phyloP scores from a whole-genome alignment of 75 land plant genomes.

The Pinus tabuliformis region DNA sequence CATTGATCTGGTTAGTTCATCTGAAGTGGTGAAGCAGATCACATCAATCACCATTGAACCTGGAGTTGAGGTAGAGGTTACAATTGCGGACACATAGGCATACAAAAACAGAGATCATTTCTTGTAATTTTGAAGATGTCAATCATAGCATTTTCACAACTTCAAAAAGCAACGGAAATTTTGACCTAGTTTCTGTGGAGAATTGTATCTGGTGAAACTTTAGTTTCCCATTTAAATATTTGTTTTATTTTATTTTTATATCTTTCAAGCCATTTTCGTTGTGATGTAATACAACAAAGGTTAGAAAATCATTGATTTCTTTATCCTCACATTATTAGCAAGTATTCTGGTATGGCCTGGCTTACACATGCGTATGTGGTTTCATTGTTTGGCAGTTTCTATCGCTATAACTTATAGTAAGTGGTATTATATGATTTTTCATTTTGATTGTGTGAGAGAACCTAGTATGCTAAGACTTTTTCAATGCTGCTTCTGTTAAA shows the following conservation, averaged over 20 bases:
- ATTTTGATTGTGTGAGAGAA: background rate
- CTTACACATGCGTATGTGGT: background rate
- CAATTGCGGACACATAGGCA: constrained; percentile 34
- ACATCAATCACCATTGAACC: constrained; percentile 69
- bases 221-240: background rate
- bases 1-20: constrained; percentile 59
- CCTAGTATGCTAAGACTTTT: background rate
- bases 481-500: background rate
- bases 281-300: background rate
- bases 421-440: background rate
- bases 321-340: background rate
- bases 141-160: background rate
- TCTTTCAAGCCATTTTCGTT: background rate
- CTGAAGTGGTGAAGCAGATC: constrained; percentile 63
- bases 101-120: background rate
- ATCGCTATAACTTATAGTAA: background rate
- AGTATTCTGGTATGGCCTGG: background rate
- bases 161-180: background rate
- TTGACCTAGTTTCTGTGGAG: background rate
- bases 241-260: background rate
- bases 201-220: background rate
- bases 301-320: background rate
- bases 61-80: constrained; percentile 59
- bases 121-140: background rate
- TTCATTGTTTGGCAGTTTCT: background rate